Base-by-base conservation (phyloP, 805 yeast species). In the Nakazawaea sp. region DNA sequence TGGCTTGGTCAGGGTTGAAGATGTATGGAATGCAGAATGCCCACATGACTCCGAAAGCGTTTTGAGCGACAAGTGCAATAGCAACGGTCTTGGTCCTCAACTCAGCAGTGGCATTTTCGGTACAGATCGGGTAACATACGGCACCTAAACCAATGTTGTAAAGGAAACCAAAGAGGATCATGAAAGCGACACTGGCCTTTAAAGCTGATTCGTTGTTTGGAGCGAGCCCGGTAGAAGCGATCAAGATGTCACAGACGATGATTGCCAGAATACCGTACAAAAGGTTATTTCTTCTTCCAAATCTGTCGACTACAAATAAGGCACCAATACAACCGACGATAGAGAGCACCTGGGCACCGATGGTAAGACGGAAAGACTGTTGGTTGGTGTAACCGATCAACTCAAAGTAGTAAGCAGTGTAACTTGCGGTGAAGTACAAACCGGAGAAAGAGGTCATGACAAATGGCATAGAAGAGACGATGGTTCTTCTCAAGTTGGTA, bases 311-410 rank as follows among this genome's bases (percentile, higher is more conserved):
- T n/a, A 72, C 58, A 50, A 66, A 63, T 43, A 81, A 64, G 0
- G 85, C 78, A 9, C 82, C 80, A 30, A 76, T 52, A 47, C 42
- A 35, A 48, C 59, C 64, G 11, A 42, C 12, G 3, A 61, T 43
- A 12, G 66, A 59, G 12, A 62, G 38, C 5, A 51, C 46, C 37
- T 60, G 59, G 27, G 56, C 58, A 36, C 60, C 62, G 34, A 53
- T 47, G 13, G 46, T 35, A 8, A 50, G 16, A 25, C 40, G 45
- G 36, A 40, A 72, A 2, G 75, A 56, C 55, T 60, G 62, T 18
- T 59, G 44, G 3, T 56, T 49, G 9, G 61, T 50, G 46, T 67
- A 57, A 36, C 78, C 79, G 28, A 76, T 72, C 43, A 68, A 68
- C 27, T 53, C 47, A 45, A 64, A 71, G 52, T 68, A 70, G 45